Evolutionary conservation across 805 yeast genomes (phyloP).

Genomic region (Metschnikowia gruessii): DNA sequence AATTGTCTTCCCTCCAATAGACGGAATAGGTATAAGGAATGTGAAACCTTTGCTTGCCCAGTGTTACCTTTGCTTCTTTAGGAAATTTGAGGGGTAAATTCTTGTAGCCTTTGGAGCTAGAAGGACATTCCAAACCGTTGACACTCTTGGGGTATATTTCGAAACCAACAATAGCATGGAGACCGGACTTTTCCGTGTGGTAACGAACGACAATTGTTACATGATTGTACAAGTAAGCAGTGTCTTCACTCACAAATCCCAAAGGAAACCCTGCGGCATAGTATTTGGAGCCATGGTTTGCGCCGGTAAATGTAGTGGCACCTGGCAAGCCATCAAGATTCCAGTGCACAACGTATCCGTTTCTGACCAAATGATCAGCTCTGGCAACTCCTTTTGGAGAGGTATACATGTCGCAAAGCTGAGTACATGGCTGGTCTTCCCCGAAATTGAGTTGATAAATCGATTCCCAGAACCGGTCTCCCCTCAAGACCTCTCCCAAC

Average conservation of each 20-base stretch:
- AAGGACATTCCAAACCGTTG: conserved; percentile 66
- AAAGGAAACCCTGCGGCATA: conserved; percentile 86
- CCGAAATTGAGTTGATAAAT: conserved; percentile 65
- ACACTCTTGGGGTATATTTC: conserved; percentile 88
- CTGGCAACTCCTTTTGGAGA: conserved; percentile 47
- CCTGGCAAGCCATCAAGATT: conserved; percentile 80
- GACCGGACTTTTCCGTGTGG: conserved; percentile 42
- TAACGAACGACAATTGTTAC: conserved; percentile 76
- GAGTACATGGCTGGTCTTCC: conserved; percentile 60
- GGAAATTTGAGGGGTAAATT: conserved; percentile 50
- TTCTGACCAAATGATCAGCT: conserved; percentile 59
- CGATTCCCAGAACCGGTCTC: conserved; percentile 77
- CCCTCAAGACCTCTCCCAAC: conserved; percentile 72
- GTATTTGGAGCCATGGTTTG: conserved; percentile 57
- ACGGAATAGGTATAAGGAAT: conserved; percentile 84
- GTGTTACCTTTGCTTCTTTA: conserved; percentile 24
- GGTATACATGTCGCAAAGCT: conserved; percentile 66
- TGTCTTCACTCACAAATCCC: conserved; percentile 62
- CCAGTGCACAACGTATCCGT: conserved; percentile 83
- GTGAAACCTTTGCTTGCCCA: conserved; percentile 29
- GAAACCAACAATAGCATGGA: conserved; percentile 74
- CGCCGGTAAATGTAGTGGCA: conserved; percentile 72
- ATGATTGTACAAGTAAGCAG: conserved; percentile 69
- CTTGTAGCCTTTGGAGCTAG: conserved; percentile 58
- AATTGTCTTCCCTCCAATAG: conserved; percentile 80